Evolutionary conservation across 495 filamentous ascomycete genomes (phyloP).

Genomic region (Tuber microsphaerosporum): DNA sequence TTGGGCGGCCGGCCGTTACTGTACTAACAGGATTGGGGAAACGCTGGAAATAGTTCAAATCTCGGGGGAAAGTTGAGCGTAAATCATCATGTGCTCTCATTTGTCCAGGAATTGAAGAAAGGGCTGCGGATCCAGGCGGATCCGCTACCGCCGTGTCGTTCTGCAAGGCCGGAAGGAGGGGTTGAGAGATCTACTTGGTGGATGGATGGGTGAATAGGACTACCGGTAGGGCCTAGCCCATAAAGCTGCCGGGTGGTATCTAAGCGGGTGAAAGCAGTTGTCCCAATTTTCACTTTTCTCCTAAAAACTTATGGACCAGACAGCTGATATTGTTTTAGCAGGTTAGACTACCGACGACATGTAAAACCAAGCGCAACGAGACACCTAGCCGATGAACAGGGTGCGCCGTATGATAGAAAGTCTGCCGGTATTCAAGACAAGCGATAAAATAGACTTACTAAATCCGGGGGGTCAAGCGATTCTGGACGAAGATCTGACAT

Average conservation of each 20-base stretch:
- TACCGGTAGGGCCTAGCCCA: neutral
- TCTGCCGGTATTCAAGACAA: neutral
- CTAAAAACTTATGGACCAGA: neutral
- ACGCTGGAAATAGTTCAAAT: neutral
- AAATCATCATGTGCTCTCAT: neutral
- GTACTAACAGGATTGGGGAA: neutral
- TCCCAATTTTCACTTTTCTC: neutral
- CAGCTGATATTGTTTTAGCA: neutral
- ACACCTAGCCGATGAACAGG: neutral
- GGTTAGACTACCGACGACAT: neutral
- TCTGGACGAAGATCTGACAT: constrained; percentile 4
- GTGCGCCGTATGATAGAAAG: neutral
- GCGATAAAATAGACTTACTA: neutral
- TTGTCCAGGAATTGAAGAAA: neutral
- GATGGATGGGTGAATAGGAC: neutral
- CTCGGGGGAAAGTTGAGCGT: neutral
- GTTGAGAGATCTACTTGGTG: neutral
- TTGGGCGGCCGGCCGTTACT: neutral
- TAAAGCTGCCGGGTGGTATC: neutral
- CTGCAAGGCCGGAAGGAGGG: neutral
- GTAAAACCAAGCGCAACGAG: neutral
- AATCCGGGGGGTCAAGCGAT: neutral
- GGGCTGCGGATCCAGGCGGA: neutral
- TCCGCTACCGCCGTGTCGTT: neutral
- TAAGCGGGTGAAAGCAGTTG: neutral